Percentiles rank a stretch among this genome's conserved stretches.
These are phyloP conservation scores for Apiospora marii DNA, from an alignment of 2,329 filamentous ascomycete species.

Conservation along the genomic window DNA sequence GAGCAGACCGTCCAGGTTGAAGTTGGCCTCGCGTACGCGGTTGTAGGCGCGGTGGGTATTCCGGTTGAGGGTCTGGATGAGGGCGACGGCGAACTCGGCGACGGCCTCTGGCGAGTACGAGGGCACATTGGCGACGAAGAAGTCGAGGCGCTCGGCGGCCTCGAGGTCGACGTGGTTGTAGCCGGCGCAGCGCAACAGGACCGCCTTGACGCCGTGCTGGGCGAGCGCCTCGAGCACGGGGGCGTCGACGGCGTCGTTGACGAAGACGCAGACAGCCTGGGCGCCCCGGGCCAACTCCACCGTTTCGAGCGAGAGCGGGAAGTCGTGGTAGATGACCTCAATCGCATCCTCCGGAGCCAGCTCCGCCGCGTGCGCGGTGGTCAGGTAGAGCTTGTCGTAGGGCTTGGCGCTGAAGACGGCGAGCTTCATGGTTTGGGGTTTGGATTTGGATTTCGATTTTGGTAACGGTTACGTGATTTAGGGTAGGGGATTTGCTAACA, in stretches of 20 bases:
- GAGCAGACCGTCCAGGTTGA: conserved; percentile 69
- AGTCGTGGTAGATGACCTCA: conserved; percentile 65
- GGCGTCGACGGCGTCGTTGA: conserved; percentile 67
- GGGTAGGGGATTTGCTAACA: not conserved
- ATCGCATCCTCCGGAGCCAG: conserved; percentile 46
- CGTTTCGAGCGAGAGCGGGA: conserved; percentile 63
- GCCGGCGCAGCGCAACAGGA: conserved; percentile 73
- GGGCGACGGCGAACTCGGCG: conserved; percentile 73
- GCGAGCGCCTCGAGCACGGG: conserved; percentile 60
- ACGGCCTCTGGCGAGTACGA: conserved; percentile 75
- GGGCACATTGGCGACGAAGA: conserved; percentile 72
- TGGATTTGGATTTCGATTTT: not conserved
- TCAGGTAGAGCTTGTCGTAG: conserved; percentile 66
- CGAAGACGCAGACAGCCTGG: conserved; percentile 71
- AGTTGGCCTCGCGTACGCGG: conserved; percentile 73
- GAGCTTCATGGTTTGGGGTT: conserved; percentile 57
- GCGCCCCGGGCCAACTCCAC: conserved; percentile 59
- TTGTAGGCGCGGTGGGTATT: conserved; percentile 74
- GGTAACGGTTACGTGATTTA: conserved; percentile 11
- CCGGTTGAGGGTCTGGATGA: conserved; percentile 72
- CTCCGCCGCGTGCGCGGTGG: conserved; percentile 48
- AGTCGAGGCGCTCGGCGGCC: conserved; percentile 59
- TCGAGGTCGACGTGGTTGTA: conserved; percentile 72
- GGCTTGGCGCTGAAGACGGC: conserved; percentile 71
- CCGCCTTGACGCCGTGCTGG: conserved; percentile 58